Percentiles rank a stretch among this genome's conserved stretches.
Conservation (phyloP, 1,284 basidiomycete genomes). For the Fomitopsis betulina region DNA sequence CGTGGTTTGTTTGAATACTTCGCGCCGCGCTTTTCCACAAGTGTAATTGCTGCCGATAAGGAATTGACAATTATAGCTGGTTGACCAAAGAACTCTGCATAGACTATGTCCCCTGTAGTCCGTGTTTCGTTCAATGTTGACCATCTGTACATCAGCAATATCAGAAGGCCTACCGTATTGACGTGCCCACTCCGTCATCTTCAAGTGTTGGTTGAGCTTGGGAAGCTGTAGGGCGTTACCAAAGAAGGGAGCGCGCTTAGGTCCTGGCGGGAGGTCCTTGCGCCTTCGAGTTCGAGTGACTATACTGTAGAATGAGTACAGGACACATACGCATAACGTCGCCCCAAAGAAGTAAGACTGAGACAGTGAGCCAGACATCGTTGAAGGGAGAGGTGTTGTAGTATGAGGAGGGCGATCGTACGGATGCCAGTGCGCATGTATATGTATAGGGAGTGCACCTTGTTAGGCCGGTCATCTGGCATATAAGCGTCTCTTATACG, state of each 20-base stretch:
- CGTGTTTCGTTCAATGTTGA: constrained; percentile 20
- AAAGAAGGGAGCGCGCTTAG: constrained; percentile 38
- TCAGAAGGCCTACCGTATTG: constrained; percentile 1
- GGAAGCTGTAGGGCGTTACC: constrained; percentile 47
- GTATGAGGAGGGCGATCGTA: too few species aligned
- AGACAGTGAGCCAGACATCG: too few species aligned
- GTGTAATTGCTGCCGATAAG: constrained; percentile 29
- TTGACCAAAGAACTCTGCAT: constrained; percentile 29
- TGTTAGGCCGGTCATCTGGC: too few species aligned
- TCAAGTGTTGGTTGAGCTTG: constrained; percentile 31
- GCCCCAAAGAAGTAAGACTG: too few species aligned
- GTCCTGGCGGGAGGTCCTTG: constrained; percentile 37
- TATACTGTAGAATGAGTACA: too few species aligned
- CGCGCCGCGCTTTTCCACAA: constrained; percentile 37
- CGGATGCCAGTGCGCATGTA: too few species aligned
- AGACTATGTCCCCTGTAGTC: constrained; percentile 31
- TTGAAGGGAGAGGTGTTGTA: too few species aligned
- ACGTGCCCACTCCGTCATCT: constrained; percentile 28
- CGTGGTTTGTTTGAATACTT: constrained; percentile 35
- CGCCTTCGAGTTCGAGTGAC: too few species aligned
- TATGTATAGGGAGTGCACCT: too few species aligned
- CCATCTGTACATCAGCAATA: too few species aligned
- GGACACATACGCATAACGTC: too few species aligned
- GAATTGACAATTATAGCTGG: constrained; percentile 35
- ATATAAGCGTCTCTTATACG: too few species aligned